A percentile compares a stretch with the other conserved stretches of the same genome.
Conservation (phyloP, 1,284 basidiomycete species). For the Cutaneotrichosporon sp. region DNA sequence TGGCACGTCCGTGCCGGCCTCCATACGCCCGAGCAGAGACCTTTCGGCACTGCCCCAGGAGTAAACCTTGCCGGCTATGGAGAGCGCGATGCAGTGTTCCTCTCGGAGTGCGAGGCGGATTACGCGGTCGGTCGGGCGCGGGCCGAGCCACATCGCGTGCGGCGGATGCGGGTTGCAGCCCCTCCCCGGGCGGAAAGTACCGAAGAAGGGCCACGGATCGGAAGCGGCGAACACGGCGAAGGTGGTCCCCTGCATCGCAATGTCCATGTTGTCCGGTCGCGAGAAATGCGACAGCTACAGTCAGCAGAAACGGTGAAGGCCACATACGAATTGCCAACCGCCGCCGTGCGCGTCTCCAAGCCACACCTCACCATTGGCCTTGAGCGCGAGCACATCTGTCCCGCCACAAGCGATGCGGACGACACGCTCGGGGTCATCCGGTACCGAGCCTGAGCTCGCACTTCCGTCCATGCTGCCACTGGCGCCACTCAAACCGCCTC, state of each 20-base stretch:
- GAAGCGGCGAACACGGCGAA: neutral
- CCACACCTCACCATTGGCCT: slow-evolving; percentile 50
- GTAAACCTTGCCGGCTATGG: neutral
- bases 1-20: neutral
- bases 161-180: neutral
- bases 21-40: neutral
- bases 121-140: neutral
- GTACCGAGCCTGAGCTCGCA: too few relatives aligned
- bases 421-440: slow-evolving; percentile 38
- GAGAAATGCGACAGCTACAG: neutral
- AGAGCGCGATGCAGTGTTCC: neutral
- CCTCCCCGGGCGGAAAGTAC: too few relatives aligned
- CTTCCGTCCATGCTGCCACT: neutral
- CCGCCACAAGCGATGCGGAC: slow-evolving; percentile 71
- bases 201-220: neutral
- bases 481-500: neutral
- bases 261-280: neutral
- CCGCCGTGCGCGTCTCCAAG: neutral
- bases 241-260: neutral
- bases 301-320: neutral
- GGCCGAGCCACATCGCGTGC: neutral
- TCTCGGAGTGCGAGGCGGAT: neutral
- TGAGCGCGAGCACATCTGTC: slow-evolving; percentile 64
- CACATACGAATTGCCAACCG: slow-evolving; percentile 35
- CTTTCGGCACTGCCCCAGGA: neutral